Conservation (phyloP, 805 yeast genomes). For the Candida loeiensis region DNA sequence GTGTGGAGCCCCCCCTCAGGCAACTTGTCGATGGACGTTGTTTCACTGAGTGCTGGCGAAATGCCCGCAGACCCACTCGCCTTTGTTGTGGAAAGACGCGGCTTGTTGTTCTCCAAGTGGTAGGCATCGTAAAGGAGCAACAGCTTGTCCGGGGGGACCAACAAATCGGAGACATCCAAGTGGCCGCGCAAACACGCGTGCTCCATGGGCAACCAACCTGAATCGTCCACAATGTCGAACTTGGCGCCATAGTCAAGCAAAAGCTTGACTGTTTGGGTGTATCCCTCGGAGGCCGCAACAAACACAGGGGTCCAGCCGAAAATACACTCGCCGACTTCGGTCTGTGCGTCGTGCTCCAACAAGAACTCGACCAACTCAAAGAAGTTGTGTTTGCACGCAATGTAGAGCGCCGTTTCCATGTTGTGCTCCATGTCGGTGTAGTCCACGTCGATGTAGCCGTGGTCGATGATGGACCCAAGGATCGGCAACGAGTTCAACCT, state of each 20-base stretch:
- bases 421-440: conserved; percentile 54
- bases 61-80: conserved; percentile 11
- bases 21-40: conserved; percentile 32
- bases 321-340: conserved; percentile 70
- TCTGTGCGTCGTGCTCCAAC: conserved; percentile 58
- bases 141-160: conserved; percentile 46
- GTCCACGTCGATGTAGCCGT: conserved; percentile 62
- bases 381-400: conserved; percentile 67
- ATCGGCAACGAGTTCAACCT: conserved; percentile 60
- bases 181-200: conserved; percentile 93
- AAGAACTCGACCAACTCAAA: conserved; percentile 51
- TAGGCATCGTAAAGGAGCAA: conserved; percentile 35
- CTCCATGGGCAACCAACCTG: conserved; percentile 98
- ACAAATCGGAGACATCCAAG: conserved; percentile 58
- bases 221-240: conserved; percentile 60
- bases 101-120: conserved; percentile 32
- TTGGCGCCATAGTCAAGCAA: conserved; percentile 54
- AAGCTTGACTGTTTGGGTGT: conserved; percentile 48
- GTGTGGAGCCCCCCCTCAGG: conserved; percentile 21
- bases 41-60: conserved; percentile 11
- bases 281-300: conserved; percentile 86
- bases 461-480: conserved; percentile 48
- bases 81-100: conserved; percentile 15
- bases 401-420: conserved; percentile 76
- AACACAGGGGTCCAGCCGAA: conserved; percentile 96